phyloP scores from a whole-genome alignment of 2,329 filamentous ascomycete species.

The Mycocentrospora acerina region DNA sequence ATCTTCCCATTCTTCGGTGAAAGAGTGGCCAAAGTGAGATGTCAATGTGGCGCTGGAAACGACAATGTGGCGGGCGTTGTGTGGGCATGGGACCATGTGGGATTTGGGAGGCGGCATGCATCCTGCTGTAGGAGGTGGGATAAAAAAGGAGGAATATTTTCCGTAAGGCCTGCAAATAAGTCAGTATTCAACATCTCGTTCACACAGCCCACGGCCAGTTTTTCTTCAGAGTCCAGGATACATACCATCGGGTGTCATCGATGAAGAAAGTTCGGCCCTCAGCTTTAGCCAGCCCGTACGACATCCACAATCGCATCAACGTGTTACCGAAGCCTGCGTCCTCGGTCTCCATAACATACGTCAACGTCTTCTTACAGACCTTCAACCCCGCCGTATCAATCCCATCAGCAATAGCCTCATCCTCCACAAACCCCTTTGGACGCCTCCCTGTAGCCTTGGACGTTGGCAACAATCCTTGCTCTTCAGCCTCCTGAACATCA shows the following conservation, averaged over 20 bases:
- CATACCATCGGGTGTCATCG: slow-evolving; percentile 74
- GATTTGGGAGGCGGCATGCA: slow-evolving; percentile 73
- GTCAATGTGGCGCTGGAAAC: slow-evolving; percentile 68
- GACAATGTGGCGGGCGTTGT: slow-evolving; percentile 71
- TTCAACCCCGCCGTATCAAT: slow-evolving; percentile 41
- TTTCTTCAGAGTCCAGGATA: too few relatives aligned
- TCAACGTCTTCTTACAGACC: slow-evolving; percentile 71
- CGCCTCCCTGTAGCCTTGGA: slow-evolving; percentile 39
- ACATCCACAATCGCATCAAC: slow-evolving; percentile 78
- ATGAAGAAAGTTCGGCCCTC: slow-evolving; percentile 79
- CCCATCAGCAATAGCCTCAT: slow-evolving; percentile 33
- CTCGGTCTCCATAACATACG: slow-evolving; percentile 71
- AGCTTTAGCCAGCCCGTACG: slow-evolving; percentile 75
- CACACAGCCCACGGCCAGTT: too few relatives aligned
- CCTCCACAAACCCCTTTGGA: slow-evolving; percentile 42
- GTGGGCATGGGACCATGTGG: slow-evolving; percentile 78
- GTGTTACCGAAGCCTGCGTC: slow-evolving; percentile 77
- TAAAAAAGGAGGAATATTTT: slow-evolving; percentile 71
- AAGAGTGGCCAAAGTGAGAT: slow-evolving; percentile 63
- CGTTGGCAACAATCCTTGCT: slow-evolving; percentile 60
- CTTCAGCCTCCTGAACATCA: slow-evolving; percentile 72
- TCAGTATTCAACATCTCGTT: too few relatives aligned
- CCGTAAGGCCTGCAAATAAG: slow-evolving; percentile 66
- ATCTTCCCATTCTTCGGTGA: slow-evolving; percentile 57
- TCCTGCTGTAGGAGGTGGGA: slow-evolving; percentile 61